Percentiles rank a stretch among this genome's conserved stretches.
Conservation (phyloP, 192 early-diverging fungal species). For the Dimargaris verticillata region DNA sequence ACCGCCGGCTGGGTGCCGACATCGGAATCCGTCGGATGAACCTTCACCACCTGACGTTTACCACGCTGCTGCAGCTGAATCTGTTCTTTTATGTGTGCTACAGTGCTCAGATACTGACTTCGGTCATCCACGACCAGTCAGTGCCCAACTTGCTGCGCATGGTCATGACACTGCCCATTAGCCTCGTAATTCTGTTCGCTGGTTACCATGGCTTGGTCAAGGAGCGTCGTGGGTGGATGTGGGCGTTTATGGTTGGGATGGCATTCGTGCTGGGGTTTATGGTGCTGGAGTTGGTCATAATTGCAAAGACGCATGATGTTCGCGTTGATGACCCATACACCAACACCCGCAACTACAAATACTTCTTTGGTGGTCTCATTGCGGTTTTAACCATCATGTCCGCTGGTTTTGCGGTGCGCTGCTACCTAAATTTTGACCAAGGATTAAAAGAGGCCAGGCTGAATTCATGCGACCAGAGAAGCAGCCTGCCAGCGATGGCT, state of each 20-base stretch:
- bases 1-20: constrained; percentile 71
- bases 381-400: constrained; percentile 26
- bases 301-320: not conserved
- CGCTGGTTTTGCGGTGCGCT: constrained; percentile 25
- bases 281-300: constrained; percentile 9
- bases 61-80: constrained; percentile 64
- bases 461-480: too few species aligned
- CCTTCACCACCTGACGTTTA: constrained; percentile 57
- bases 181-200: constrained; percentile 24
- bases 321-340: constrained; percentile 16
- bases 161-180: not conserved
- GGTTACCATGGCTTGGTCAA: constrained; percentile 26
- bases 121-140: constrained; percentile 28
- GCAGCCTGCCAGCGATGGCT: too few species aligned
- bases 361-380: constrained; percentile 28
- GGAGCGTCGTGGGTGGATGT: constrained; percentile 25
- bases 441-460: constrained; percentile 30
- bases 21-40: constrained; percentile 54
- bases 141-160: not conserved
- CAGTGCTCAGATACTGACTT: constrained; percentile 48
- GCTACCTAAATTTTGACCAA: constrained; percentile 32
- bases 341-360: constrained; percentile 28
- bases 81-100: constrained; percentile 62
- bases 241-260: constrained; percentile 1
- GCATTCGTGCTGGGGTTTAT: constrained; percentile 25